phyloP scores from a whole-genome alignment of 371 early-diverging fungal species.

The Mucor mucedo region DNA sequence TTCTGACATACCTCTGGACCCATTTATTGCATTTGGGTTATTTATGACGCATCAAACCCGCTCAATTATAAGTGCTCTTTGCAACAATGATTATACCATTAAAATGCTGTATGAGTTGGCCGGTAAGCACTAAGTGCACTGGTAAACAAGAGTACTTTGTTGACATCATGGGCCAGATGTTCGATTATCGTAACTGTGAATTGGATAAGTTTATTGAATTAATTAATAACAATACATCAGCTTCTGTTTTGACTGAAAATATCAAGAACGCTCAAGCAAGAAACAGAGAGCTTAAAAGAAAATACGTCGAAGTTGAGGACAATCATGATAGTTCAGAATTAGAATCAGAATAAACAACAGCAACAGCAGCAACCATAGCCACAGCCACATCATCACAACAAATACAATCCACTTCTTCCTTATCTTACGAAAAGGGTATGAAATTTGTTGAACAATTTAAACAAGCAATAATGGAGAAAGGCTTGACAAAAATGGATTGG shows the following conservation, averaged over 20 bases:
- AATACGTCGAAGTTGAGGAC: slow-evolving; percentile 9
- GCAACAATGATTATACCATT: slow-evolving; percentile 11
- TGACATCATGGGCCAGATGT: slow-evolving; percentile 17
- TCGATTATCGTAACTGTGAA: slow-evolving; percentile 9
- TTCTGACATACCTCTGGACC: slow-evolving; percentile 10
- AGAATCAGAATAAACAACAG: slow-evolving; percentile 10
- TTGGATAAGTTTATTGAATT: slow-evolving; percentile 5
- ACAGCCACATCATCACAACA: slow-evolving; percentile 11
- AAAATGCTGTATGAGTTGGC: slow-evolving; percentile 21
- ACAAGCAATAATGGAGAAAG: slow-evolving; percentile 3
- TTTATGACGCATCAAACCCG: slow-evolving; percentile 12
- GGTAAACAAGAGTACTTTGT: slow-evolving; percentile 17
- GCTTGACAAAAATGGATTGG: slow-evolving; percentile 5
- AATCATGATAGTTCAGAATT: slow-evolving; percentile 10
- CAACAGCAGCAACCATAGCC: slow-evolving; percentile 7
- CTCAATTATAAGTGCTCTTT: slow-evolving; percentile 20
- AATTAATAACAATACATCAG: slow-evolving; percentile 9
- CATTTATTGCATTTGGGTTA: slow-evolving; percentile 16
- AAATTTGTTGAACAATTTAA: slow-evolving; percentile 5
- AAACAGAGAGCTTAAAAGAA: slow-evolving; percentile 7
- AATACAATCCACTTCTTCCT: slow-evolving; percentile 13
- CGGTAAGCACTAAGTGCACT: slow-evolving; percentile 14
- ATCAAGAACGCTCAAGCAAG: slow-evolving; percentile 13
- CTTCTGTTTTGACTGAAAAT: slow-evolving; percentile 12
- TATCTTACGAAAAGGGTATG: slow-evolving; percentile 14